Percentiles rank a stretch among this genome's conserved stretches.
phyloP scores from a whole-genome alignment of 169 alveolate genomes.

The Cryptosporidium baileyi region DNA sequence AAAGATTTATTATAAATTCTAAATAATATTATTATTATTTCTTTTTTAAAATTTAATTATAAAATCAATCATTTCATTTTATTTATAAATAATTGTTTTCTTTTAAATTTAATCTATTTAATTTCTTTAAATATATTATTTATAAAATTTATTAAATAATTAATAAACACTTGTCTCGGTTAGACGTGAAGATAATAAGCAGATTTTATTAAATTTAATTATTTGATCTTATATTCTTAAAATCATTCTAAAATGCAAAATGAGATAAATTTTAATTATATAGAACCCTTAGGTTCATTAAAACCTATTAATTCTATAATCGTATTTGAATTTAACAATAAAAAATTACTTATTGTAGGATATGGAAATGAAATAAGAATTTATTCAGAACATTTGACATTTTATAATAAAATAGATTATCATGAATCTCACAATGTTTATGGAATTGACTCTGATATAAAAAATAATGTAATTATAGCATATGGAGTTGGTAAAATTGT shows the following conservation, averaged over 20 bases:
- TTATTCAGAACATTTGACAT: slow-evolving; percentile 1
- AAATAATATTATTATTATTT: no score
- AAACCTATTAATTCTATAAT: slow-evolving; percentile 45
- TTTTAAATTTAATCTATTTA: neutral
- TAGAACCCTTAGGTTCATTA: slow-evolving; percentile 10
- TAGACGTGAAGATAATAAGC: slow-evolving; percentile 33
- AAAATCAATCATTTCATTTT: neutral
- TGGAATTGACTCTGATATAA: neutral
- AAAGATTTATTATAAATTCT: no score
- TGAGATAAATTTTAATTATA: neutral
- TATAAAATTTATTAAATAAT: neutral
- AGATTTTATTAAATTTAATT: neutral
- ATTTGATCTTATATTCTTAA: neutral
- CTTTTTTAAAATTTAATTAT: neutral
- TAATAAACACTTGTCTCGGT: slow-evolving; percentile 5
- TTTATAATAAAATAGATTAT: neutral
- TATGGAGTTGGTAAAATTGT: neutral
- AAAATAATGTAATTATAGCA: neutral
- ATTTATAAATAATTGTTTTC: neutral
- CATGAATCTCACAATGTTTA: slow-evolving; percentile 49
- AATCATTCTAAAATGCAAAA: neutral
- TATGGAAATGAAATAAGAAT: slow-evolving; percentile 58
- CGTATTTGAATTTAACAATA: neutral
- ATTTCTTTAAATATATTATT: neutral
- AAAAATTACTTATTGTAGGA: slow-evolving; percentile 4